These are phyloP conservation scores for Luzula sylvatica DNA, from an alignment of 176 grass and related monocot species.

Conservation along the genomic window DNA sequence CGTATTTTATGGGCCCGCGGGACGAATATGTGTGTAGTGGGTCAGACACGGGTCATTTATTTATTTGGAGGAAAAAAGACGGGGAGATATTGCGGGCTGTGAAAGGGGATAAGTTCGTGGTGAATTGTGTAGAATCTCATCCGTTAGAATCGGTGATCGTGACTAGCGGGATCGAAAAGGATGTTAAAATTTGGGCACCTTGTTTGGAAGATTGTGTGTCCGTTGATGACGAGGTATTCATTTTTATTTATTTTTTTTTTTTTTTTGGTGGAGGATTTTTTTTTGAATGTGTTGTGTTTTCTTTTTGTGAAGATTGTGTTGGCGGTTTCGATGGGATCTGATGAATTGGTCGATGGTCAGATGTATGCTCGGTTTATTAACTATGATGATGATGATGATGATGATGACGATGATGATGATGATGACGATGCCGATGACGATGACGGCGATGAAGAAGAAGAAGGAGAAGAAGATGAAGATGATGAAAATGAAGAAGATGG, in stretches of 20 bases:
- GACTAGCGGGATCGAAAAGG: conserved; percentile 45
- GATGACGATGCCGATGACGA: no score
- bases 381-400: conserved; percentile 1
- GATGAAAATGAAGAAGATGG: conserved; percentile 5
- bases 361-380: background rate
- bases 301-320: conserved; percentile 17
- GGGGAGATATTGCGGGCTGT: conserved; percentile 21
- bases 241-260: background rate
- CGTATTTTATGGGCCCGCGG: conserved; percentile 59
- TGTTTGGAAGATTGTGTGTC: conserved; percentile 6
- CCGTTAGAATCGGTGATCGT: conserved; percentile 47
- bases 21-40: conserved; percentile 79
- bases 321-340: background rate
- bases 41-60: conserved; percentile 53
- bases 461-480: no score
- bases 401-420: conserved; percentile 2
- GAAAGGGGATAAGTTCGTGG: conserved; percentile 46
- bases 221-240: conserved; percentile 32
- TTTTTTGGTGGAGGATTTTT: background rate
- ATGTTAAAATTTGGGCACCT: conserved; percentile 69
- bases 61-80: conserved; percentile 85
- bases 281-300: background rate
- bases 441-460: no score
- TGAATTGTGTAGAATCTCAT: conserved; percentile 74
- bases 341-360: background rate